Evolutionary conservation across 352 stramenopile genomes (phyloP).

Genomic region (Globisporangium alternatum): DNA sequence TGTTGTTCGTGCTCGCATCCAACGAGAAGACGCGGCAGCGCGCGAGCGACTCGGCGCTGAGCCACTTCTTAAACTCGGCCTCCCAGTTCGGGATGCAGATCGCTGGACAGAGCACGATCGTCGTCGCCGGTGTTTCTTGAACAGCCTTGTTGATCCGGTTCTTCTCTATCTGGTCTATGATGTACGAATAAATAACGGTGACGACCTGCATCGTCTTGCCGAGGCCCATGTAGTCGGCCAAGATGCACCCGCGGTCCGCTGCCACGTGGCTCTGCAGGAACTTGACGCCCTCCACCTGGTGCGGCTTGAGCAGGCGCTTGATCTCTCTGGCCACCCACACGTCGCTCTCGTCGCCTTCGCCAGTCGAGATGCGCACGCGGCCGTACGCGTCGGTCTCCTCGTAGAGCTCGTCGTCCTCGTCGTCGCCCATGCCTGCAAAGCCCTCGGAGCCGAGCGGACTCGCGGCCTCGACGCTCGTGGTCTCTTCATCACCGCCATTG

Average conservation of each 20-base stretch:
- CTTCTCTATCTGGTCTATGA: constrained; percentile 47
- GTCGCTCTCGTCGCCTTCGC: constrained; percentile 10
- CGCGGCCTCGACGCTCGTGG: constrained; percentile 38
- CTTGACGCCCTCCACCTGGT: constrained; percentile 69
- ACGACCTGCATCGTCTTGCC: constrained; percentile 89
- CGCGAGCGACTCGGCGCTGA: constrained; percentile 57
- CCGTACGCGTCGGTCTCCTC: constrained; percentile 48
- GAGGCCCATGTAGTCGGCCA: constrained; percentile 90
- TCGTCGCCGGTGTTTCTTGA: constrained; percentile 26
- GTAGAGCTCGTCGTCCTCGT: constrained; percentile 20
- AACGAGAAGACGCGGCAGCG: constrained; percentile 60
- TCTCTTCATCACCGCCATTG: constrained; percentile 30
- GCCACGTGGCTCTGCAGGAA: constrained; percentile 65
- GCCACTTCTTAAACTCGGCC: constrained; percentile 97
- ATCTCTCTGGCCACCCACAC: constrained; percentile 77
- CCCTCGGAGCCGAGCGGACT: constrained; percentile 31
- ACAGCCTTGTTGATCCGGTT: constrained; percentile 4
- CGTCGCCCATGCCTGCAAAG: constrained; percentile 6
- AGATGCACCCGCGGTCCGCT: constrained; percentile 68
- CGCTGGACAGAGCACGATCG: constrained; percentile 94
- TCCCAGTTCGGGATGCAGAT: constrained; percentile 97
- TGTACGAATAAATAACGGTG: constrained; percentile 78
- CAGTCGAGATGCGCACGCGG: constrained; percentile 40
- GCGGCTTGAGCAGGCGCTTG: constrained; percentile 70
- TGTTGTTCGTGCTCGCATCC: constrained; percentile 49